These are phyloP conservation scores for Eutypa lata DNA, from an alignment of 2,329 filamentous ascomycete genomes.

Conservation along the genomic window DNA sequence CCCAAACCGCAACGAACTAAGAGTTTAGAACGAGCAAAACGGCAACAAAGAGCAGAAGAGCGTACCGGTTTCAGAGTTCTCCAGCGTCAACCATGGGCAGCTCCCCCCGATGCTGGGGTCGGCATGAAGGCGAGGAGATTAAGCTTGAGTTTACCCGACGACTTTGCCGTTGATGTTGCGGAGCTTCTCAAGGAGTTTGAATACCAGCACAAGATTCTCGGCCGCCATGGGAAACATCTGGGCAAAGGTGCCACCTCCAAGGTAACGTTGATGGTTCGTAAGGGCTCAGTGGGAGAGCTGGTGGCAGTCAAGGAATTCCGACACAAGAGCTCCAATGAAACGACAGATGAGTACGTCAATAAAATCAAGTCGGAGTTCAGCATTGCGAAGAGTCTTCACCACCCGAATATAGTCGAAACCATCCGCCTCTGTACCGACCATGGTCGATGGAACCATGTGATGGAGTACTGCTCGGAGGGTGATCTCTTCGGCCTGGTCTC, in stretches of 20 bases:
- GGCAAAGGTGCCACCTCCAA: constrained; percentile 82
- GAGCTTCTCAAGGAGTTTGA: constrained; percentile 69
- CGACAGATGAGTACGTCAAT: constrained; percentile 72
- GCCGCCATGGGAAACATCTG: constrained; percentile 69
- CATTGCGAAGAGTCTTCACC: constrained; percentile 79
- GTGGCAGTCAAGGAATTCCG: constrained; percentile 90
- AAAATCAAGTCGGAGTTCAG: constrained; percentile 91
- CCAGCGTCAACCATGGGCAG: constrained; percentile 52
- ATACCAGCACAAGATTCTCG: constrained; percentile 66
- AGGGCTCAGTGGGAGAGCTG: constrained; percentile 60
- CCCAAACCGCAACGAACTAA: constrained; percentile 19
- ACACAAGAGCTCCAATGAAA: constrained; percentile 66
- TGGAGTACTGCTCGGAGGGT: constrained; percentile 85
- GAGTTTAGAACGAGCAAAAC: constrained; percentile 28
- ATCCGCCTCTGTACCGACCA: constrained; percentile 71
- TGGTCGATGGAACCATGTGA: constrained; percentile 83
- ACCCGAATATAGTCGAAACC: constrained; percentile 84
- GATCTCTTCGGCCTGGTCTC: constrained; percentile 76
- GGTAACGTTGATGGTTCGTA: constrained; percentile 76
- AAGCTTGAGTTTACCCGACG: constrained; percentile 70
- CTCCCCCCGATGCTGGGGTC: constrained; percentile 66
- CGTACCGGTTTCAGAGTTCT: constrained; percentile 14
- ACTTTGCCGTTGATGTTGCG: constrained; percentile 68
- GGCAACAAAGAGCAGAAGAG: constrained; percentile 22
- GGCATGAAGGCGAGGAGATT: constrained; percentile 77